Evolutionary conservation across 129 eudicot species (phyloP), one percentile per base, ranked within the genome.

Genomic region (Pseudognaphalium luteoalbum): DNA sequence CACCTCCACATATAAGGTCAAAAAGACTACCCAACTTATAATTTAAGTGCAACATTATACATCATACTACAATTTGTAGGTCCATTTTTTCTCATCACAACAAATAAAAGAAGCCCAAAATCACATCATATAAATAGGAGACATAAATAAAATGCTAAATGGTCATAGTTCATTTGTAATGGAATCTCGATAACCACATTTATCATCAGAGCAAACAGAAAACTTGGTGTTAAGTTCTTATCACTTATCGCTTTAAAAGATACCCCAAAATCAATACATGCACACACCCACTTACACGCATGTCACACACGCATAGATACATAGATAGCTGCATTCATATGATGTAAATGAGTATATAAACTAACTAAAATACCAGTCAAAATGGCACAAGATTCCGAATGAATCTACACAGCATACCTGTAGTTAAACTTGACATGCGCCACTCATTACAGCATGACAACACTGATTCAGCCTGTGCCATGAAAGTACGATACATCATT

Each of bases 391-490:
- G n/a, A 56, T 39, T 62, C 51, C 1, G 32, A 64, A 39, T 17
- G 65, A 35, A 28, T 63, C 34, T 78, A 93, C 14, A 9, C 47
- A 41, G 8, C 12, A 47, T 47, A 47, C 98, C 97, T 82, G 98
- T 73, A 57, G 97, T 88, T 75, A 78, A 74, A 83, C 77, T 76
- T 64, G 87, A 85, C 81, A 37, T 87, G 64, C 98, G 98, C 98
- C 98, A 93, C 69, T 81, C 91, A 56, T 88, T 91, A 83, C 93
- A 93, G 76, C 91, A 88, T 47, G 83, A 83, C 6, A 87, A 66
- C 41, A 93, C 77, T 16, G 97, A 91, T 77, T 86, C 85, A 60
- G 90, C 91, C 98, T 93, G 78, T 32, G 54, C 42, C 74, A 89
- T 60, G 58, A 50, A 72, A 76, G 22, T 35, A 47, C 9, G 19